Percentiles rank a stretch among this genome's conserved stretches.
These are phyloP conservation scores for Akanthomyces muscarius DNA, from an alignment of 2,329 filamentous ascomycete species.

Conservation along the genomic window DNA sequence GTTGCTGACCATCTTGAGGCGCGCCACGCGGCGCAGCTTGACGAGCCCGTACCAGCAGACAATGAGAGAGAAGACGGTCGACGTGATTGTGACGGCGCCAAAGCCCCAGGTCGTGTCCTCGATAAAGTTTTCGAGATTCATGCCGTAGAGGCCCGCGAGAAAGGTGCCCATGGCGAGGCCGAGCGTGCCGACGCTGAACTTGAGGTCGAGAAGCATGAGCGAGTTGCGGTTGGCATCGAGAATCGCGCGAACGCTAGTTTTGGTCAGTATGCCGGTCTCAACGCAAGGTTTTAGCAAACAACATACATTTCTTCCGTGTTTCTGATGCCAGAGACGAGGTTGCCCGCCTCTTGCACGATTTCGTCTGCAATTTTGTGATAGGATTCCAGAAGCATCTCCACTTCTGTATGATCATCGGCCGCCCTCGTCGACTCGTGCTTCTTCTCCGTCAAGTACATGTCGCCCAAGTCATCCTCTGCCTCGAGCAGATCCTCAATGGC, in stretches of 20 bases:
- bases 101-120: constrained; percentile 92
- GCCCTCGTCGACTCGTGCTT: constrained; percentile 65
- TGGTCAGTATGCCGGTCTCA: neutral
- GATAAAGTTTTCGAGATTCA: constrained; percentile 98
- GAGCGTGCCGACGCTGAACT: constrained; percentile 91
- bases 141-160: constrained; percentile 96
- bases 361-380: constrained; percentile 98
- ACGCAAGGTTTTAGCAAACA: neutral
- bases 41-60: constrained; percentile 81
- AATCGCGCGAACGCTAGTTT: constrained; percentile 79
- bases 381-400: constrained; percentile 93
- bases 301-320: constrained; percentile 97
- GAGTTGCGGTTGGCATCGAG: constrained; percentile 97
- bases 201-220: constrained; percentile 94
- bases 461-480: constrained; percentile 88
- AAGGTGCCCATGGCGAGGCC: constrained; percentile 94
- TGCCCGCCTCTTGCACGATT: constrained; percentile 92
- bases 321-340: constrained; percentile 87
- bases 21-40: constrained; percentile 80
- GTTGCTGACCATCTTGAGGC: constrained; percentile 72
- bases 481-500: constrained; percentile 94
- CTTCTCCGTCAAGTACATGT: constrained; percentile 95
- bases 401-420: constrained; percentile 88
- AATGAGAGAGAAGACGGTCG: constrained; percentile 66
- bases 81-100: constrained; percentile 65